Evolutionary conservation across 1,284 basidiomycete genomes (phyloP), one percentile per base, ranked within the genome.

Genomic region (Chalciporus sp.): DNA sequence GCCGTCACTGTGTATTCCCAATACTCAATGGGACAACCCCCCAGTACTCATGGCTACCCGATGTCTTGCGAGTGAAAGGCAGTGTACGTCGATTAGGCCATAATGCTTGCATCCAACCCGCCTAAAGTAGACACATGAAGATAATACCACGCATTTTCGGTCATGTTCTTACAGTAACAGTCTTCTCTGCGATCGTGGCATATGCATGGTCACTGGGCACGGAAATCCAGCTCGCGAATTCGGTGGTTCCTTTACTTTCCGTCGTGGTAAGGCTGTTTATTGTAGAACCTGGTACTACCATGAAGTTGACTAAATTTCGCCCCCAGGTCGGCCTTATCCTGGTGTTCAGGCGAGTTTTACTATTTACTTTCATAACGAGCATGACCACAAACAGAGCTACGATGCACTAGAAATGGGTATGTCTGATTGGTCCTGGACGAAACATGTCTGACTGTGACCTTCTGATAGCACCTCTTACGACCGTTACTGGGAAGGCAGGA

Each of bases 21-120:
- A 31, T 20, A 16, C 33, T 52, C 27, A 42, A 50, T 48, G 7
- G 23, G 47, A 50, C 47, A 10, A 51, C 43, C 35, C 42, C 35
- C 20, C 67, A 94, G 87, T 93, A 94, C 67, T 92, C 91, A 33
- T 95, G 94, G 90, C 74, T 95, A 20, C 89, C 90, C 10, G 94
- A 95, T 70, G 90, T 94, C 27, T 77, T 94, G 43, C 84, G 92
- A 27, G 59, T 93, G 60, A 85, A 90, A 79, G 84, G 86, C 61
- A 90, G 86, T 61, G 88, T 92, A 66, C 58, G 56, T 57, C 14
- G 11, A 56, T 7, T 47, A 29, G 26, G 35, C 17, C 54, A 52
- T n/a, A 35, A 16, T 17, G 35, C 8, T 44, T 43, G n/a, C 41
- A 42, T 40, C 26, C 46, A 51, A 45, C 10, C 44, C 27, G 19